A percentile compares a stretch with the other conserved stretches of the same genome.
Evolutionary conservation across 2,329 filamentous ascomycete genomes (phyloP).

Genomic region (Biscogniauxia sp.): DNA sequence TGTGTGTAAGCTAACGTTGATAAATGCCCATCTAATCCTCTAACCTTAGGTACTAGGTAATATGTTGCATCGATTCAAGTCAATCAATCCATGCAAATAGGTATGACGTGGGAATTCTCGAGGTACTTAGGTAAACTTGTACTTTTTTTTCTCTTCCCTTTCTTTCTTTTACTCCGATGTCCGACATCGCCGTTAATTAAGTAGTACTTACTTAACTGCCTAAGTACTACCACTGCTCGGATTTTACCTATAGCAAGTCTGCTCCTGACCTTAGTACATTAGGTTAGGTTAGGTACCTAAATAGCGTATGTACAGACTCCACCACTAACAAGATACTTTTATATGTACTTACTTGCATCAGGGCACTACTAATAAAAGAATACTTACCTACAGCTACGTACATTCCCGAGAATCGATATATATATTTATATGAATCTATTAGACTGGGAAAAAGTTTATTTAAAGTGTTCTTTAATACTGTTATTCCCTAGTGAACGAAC

Average conservation of each 20-base stretch:
- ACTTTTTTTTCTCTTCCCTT: slow-evolving; percentile 3
- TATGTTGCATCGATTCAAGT: not conserved
- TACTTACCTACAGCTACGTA: no score
- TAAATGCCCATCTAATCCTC: no score
- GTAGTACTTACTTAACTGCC: not conserved
- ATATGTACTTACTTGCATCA: no score
- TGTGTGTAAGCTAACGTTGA: not conserved
- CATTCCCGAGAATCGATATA: no score
- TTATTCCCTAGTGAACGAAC: not conserved
- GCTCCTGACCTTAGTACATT: no score
- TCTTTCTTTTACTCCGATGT: slow-evolving; percentile 15
- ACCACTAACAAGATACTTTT: no score
- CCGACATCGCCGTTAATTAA: slow-evolving; percentile 20
- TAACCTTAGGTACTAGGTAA: no score
- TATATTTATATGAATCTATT: no score
- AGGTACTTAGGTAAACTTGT: not conserved
- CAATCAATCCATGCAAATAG: not conserved
- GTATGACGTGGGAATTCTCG: slow-evolving; percentile 18
- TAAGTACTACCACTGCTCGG: not conserved
- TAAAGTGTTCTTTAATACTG: not conserved
- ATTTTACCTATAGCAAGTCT: slow-evolving; percentile 4
- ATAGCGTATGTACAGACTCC: no score
- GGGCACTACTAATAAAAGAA: no score
- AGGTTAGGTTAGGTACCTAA: no score
- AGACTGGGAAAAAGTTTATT: not conserved